Evolutionary conservation across 768 basidiomycete species (phyloP).

Genomic region (Xerocomus spinulosus): DNA sequence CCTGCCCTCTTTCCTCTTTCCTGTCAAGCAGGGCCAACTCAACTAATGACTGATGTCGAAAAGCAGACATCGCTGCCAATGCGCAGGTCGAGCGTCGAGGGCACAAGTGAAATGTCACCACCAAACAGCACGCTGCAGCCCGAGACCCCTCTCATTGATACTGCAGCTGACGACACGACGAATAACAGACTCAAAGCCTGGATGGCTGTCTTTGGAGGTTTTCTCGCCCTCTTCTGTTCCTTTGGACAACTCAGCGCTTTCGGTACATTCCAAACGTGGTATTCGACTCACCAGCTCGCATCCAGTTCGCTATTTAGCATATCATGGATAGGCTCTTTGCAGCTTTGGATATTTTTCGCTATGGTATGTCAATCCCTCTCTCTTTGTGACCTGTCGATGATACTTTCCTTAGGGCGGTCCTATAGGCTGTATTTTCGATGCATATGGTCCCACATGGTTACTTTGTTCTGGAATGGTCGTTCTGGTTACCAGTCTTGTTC

Average conservation of each 20-base stretch:
- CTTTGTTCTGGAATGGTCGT: conserved; percentile 49
- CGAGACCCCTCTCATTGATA: conserved; percentile 12
- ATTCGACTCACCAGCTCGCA: conserved; percentile 53
- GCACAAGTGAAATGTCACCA: conserved; percentile 17
- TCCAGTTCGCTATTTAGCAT: conserved; percentile 50
- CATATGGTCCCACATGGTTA: conserved; percentile 52
- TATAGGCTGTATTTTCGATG: conserved; percentile 57
- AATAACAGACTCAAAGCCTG: conserved; percentile 27
- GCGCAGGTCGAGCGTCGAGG: conserved; percentile 22
- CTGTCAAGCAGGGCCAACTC: conserved; percentile 5
- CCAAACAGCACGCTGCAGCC: conserved; percentile 23
- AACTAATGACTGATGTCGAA: conserved; percentile 28
- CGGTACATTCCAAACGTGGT: conserved; percentile 69
- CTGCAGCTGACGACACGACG: neutral
- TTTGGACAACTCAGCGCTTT: conserved; percentile 73
- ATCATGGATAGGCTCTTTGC: conserved; percentile 68
- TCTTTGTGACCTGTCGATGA: neutral
- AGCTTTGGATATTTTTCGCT: conserved; percentile 67
- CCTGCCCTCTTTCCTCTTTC: conserved; percentile 10
- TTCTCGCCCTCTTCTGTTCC: conserved; percentile 61
- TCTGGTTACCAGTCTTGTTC: conserved; percentile 48
- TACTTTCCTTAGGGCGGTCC: conserved; percentile 48
- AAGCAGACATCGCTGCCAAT: conserved; percentile 21
- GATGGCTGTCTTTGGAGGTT: conserved; percentile 59
- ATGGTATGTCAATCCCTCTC: conserved; percentile 41